Evolutionary conservation across 768 basidiomycete genomes (phyloP), one percentile per base, ranked within the genome.

Genomic region (Hysterangium stoloniferum): DNA sequence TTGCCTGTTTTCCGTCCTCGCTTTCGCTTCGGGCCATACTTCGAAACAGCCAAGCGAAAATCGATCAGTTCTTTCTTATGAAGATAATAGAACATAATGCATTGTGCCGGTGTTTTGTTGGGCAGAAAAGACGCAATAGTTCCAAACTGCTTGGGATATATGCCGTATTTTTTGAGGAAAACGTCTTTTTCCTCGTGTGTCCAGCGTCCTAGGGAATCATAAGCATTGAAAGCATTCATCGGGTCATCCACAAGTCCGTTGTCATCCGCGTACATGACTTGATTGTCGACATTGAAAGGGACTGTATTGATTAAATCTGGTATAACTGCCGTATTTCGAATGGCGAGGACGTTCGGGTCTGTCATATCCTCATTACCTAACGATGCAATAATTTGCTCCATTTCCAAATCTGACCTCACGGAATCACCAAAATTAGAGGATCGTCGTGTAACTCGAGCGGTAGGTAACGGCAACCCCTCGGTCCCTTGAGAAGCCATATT

Each of bases 371-470:
- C 91, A 57, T 84, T 86, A 22, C 90, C 92, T 34, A 96, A 71
- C 60, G 84, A 89, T n/a, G 90, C 90, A 52, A 98, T 86, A 61
- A 98, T 92, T 67, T 93, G 91, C 60, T 96, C 89, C 81, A 96
- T 93, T 71, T 97, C 95, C 51, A 95, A 75, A 66, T 97, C 94
- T 15, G 93, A 92, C 4, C 91, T 84, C 13, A 93, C 93, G 12
- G 89, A 83, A 64, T 96, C 94, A 24, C 89, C 89, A 55, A 88
- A 68, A 17, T 38, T 44, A 36, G 68, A 69, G 8, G 84, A 78
- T 22, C 89, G 79, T 25, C 88, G 77, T 7, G 87, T 89, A 35
- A 84, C 82, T 45, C 88, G 67, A 13, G 73, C 74, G 19, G 72
- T 57, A 31, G 70, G 33, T 43, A 25, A 65, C n/a, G 64, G 59